Evolutionary conservation across 805 yeast genomes (phyloP).

Genomic region (Candida multigemmis): DNA sequence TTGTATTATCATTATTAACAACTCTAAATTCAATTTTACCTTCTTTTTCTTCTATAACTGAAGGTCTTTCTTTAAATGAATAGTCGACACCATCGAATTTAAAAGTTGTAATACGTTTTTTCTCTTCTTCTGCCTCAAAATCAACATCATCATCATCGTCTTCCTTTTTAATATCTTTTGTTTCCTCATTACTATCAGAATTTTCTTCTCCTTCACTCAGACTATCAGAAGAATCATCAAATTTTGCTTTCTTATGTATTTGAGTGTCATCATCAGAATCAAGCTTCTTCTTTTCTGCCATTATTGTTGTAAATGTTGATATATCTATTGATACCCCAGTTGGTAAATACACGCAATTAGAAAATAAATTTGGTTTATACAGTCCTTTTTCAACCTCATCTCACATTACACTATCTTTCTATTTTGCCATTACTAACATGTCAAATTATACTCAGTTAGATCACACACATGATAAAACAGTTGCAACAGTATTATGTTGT

Average conservation of each 20-base stretch:
- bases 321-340: too few species aligned
- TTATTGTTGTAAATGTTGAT: constrained; percentile 6
- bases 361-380: constrained; percentile 1
- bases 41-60: constrained; percentile 88
- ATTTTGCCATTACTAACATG: too few species aligned
- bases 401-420: constrained; percentile 1
- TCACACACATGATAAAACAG: constrained; percentile 22
- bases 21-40: constrained; percentile 93
- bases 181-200: constrained; percentile 12
- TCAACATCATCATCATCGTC: constrained; percentile 36
- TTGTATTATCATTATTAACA: constrained; percentile 87
- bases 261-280: constrained; percentile 15
- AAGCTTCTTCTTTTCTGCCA: constrained; percentile 27
- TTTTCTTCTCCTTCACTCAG: constrained; percentile 7
- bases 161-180: constrained; percentile 18
- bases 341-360: too few species aligned
- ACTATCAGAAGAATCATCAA: constrained; percentile 5
- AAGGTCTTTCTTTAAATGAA: constrained; percentile 84
- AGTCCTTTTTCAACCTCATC: constrained; percentile 6
- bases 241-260: constrained; percentile 13
- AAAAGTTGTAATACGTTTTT: constrained; percentile 38
- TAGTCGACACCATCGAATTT: constrained; percentile 72
- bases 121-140: constrained; percentile 34
- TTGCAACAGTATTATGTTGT: constrained; percentile 90
- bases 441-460: constrained; percentile 39